Base-by-base conservation (phyloP, 257 asterid genomes). In the Forsythia viridissima region DNA sequence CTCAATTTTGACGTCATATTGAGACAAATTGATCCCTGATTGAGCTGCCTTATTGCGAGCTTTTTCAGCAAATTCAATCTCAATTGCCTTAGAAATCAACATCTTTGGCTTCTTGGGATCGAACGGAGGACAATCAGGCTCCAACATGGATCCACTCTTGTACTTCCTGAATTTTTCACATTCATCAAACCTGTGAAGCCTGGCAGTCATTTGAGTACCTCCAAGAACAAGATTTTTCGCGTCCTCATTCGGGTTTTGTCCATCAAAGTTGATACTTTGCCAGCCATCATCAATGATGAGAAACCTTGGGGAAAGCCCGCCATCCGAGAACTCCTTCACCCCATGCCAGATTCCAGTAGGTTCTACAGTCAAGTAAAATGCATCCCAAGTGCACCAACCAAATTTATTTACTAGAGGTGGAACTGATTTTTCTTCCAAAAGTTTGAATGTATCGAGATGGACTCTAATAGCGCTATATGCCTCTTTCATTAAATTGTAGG, bases 301-400 rank as follows among this genome's bases (percentile, higher is more conserved):
- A 73, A 92, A 92, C 71, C 94, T 77, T 3, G 91, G 93, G 12
- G 91, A 75, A 8, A 91, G 16, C 3, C 94, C 93, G 0, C 96
- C 94, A 1, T 80, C 88, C 0, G 89, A 81, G 11, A 92, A 86
- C 44, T 89, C 93, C 70, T 86, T 82, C 4, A 89, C 88, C 0
- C 90, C 93, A 24, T 84, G 80, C 90, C 89, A 89, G 9, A 87
- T 70, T 0, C 93, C 93, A 9, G 88, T 88, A 4, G 93, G 93
- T 71, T 89, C 90, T 20, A 89, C 93, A 0, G 91, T 86, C 34
- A 89, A 52, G 77, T 87, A 89, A 76, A 89, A 89, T 11, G 93
- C 91, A 37, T 89, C 93, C 93, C 93, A 89, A 15, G 93, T 89
- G 79, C 93, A 89, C 93, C 93, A 89, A 44, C 93, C 96, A 46